Percentiles rank a stretch among this genome's conserved stretches.
Evolutionary conservation across 108 stramenopile species (phyloP).

Genomic region (Stephanodiscus minutulus): DNA sequence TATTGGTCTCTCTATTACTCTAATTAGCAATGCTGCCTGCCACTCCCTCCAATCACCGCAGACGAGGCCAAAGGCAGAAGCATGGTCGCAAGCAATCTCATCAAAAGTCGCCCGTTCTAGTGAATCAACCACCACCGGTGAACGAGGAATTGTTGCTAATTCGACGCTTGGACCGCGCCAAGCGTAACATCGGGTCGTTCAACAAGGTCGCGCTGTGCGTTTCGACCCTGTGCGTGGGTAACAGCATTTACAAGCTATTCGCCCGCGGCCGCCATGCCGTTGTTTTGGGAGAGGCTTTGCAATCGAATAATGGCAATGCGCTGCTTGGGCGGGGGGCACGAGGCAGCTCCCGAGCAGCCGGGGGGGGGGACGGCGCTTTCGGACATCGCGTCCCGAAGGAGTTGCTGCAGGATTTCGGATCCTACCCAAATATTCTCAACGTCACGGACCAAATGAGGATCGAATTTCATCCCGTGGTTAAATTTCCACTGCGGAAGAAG

Average conservation of each 20-base stretch:
- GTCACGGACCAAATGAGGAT: conserved; percentile 57
- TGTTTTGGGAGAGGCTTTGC: conserved; percentile 6
- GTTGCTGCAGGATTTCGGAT: conserved; percentile 51
- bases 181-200: conserved; percentile 12
- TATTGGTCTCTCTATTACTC: no score
- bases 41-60: not conserved
- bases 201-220: conserved; percentile 12
- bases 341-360: not conserved
- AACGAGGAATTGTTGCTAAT: conserved; percentile 1
- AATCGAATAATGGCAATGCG: not conserved
- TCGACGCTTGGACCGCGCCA: conserved; percentile 13
- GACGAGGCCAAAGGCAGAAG: conserved; percentile 16
- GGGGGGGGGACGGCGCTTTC: not conserved
- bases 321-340: not conserved
- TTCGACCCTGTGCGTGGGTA: not conserved
- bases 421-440: conserved; percentile 69
- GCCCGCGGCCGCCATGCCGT: not conserved
- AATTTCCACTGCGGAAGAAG: conserved; percentile 47
- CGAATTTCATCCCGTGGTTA: conserved; percentile 69
- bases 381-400: conserved; percentile 24
- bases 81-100: not conserved
- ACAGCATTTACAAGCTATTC: conserved; percentile 12
- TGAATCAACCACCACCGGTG: not conserved
- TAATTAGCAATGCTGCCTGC: not conserved
- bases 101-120: not conserved